A percentile compares a stretch with the other conserved stretches of the same genome.
These are phyloP conservation scores for Penicillium taxi DNA, from an alignment of 495 filamentous ascomycete genomes.

Conservation along the genomic window DNA sequence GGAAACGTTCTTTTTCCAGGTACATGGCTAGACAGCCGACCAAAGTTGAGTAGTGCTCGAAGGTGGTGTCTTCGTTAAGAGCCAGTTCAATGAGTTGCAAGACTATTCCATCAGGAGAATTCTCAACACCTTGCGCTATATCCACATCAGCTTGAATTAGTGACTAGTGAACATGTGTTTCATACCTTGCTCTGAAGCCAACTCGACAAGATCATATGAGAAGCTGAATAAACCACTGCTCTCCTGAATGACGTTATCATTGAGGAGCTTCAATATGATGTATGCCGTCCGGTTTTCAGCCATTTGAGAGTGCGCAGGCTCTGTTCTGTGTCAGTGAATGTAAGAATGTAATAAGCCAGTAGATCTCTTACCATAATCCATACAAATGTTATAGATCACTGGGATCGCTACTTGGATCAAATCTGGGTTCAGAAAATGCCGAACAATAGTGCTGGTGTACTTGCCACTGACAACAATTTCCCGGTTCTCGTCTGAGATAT, in stretches of 20 bases:
- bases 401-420: slow-evolving; percentile 52
- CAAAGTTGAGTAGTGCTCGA: slow-evolving; percentile 28
- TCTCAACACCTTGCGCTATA: slow-evolving; percentile 29
- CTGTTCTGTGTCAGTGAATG: slow-evolving; percentile 22
- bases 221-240: slow-evolving; percentile 31
- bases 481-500: slow-evolving; percentile 60
- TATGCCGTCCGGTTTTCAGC: slow-evolving; percentile 47
- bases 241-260: slow-evolving; percentile 23
- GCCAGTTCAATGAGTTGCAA: slow-evolving; percentile 30
- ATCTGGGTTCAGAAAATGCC: slow-evolving; percentile 41
- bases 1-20: slow-evolving; percentile 35
- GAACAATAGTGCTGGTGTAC: slow-evolving; percentile 49
- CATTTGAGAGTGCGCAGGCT: slow-evolving; percentile 53
- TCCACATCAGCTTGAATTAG: slow-evolving; percentile 6
- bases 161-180: too few relatives aligned
- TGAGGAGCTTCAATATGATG: slow-evolving; percentile 32
- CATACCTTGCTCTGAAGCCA: slow-evolving; percentile 37
- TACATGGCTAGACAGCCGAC: slow-evolving; percentile 27
- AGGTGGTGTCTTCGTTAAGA: slow-evolving; percentile 13
- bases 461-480: slow-evolving; percentile 54
- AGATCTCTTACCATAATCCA: slow-evolving; percentile 57
- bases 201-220: slow-evolving; percentile 33
- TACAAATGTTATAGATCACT: slow-evolving; percentile 65
- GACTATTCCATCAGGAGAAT: slow-evolving; percentile 35
- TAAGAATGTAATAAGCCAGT: background rate